Conservation (phyloP, 139 green algal species). For the Diplosphaera chodatii region DNA sequence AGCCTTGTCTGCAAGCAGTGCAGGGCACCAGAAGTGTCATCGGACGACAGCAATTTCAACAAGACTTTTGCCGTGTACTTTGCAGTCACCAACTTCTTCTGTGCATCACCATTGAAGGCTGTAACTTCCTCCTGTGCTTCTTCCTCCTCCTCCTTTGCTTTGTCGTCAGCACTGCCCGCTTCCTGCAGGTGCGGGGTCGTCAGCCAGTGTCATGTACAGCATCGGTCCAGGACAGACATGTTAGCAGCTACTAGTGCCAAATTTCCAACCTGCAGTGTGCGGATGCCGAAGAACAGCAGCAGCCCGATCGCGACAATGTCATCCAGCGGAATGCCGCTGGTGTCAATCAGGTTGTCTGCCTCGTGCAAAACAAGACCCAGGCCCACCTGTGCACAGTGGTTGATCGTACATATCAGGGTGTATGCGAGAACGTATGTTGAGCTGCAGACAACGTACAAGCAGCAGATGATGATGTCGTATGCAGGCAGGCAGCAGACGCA, state of each 20-base stretch:
- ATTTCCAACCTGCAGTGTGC: constrained; percentile 56
- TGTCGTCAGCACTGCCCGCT: constrained; percentile 50
- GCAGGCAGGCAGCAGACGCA: constrained; percentile 24
- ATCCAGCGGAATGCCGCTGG: constrained; percentile 66
- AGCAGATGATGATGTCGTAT: too few relatives aligned
- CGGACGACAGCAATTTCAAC: too few relatives aligned
- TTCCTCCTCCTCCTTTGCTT: constrained; percentile 67
- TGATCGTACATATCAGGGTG: neutral
- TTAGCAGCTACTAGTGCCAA: neutral
- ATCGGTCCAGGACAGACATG: neutral
- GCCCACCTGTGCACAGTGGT: constrained; percentile 8
- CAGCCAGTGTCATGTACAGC: neutral
- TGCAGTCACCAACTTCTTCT: too few relatives aligned
- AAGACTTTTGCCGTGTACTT: too few relatives aligned
- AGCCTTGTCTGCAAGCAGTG: neutral
- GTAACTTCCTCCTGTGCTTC: constrained; percentile 52
- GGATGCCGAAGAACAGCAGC: constrained; percentile 84
- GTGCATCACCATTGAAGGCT: neutral
- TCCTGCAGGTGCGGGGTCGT: constrained; percentile 26
- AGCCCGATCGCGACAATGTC: constrained; percentile 76
- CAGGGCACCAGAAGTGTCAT: neutral
- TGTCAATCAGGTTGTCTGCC: constrained; percentile 69
- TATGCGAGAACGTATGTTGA: too few relatives aligned
- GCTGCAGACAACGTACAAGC: too few relatives aligned
- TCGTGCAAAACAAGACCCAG: constrained; percentile 64